Conservation (phyloP, 345 rosid genomes). For the Salix arbutifolia region DNA sequence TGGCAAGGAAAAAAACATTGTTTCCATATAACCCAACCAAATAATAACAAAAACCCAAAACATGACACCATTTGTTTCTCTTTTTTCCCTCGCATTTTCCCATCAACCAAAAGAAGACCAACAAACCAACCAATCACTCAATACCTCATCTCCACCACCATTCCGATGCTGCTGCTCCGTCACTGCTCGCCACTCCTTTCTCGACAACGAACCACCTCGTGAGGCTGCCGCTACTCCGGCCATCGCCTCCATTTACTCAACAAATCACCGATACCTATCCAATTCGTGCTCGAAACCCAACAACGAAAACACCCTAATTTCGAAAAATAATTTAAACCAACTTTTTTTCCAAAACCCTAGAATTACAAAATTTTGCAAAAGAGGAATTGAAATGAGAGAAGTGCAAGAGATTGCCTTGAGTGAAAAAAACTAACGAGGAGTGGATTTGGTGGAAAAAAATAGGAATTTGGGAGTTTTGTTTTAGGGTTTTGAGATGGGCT, state of each 20-base stretch:
- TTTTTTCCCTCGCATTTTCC: background rate
- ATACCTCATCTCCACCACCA: slow-evolving; percentile 47
- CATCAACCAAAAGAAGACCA: background rate
- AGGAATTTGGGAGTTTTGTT: slow-evolving; percentile 4
- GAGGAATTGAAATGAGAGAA: background rate
- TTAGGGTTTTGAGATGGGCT: slow-evolving; percentile 24
- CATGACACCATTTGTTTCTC: background rate
- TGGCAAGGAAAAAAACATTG: background rate
- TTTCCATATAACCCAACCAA: background rate
- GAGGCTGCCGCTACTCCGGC: slow-evolving; percentile 52
- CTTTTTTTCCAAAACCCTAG: slow-evolving; percentile 25
- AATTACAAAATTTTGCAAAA: slow-evolving; percentile 7
- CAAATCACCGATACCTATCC: slow-evolving; percentile 18
- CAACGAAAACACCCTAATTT: slow-evolving; percentile 5
- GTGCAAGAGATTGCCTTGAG: background rate
- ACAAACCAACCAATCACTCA: background rate
- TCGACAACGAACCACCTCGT: slow-evolving; percentile 58
- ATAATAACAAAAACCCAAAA: background rate
- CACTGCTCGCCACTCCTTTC: slow-evolving; percentile 96
- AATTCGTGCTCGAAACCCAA: slow-evolving; percentile 9
- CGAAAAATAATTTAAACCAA: background rate
- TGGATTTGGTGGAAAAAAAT: background rate
- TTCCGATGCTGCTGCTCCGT: slow-evolving; percentile 65
- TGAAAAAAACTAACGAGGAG: background rate
- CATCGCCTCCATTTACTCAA: slow-evolving; percentile 77